Evolutionary conservation across 352 stramenopile species (phyloP).

Genomic region (Saprolegnia parasitica): DNA sequence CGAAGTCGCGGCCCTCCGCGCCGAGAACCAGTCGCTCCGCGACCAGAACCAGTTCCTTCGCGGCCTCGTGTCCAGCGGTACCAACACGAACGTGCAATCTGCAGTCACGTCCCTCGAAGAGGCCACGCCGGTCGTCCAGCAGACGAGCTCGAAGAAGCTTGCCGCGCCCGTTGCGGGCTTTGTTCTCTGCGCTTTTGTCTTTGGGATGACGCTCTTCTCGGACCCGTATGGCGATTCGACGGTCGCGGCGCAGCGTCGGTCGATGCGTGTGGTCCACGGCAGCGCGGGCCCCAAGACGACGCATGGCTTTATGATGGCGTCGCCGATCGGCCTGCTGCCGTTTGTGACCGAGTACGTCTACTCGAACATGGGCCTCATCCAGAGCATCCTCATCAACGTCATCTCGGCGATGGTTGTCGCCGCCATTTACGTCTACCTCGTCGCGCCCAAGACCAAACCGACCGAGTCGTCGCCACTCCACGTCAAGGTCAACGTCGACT

Average conservation of each 20-base stretch:
- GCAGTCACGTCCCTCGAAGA: conserved; percentile 33
- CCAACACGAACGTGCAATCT: conserved; percentile 34
- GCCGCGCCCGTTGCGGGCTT: conserved; percentile 48
- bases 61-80: conserved; percentile 51
- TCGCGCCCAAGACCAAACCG: conserved; percentile 5
- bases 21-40: conserved; percentile 74
- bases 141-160: conserved; percentile 37
- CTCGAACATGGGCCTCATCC: conserved; percentile 10
- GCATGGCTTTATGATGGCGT: conserved; percentile 12
- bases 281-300: background rate
- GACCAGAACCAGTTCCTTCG: conserved; percentile 75
- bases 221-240: conserved; percentile 32
- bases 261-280: conserved; percentile 27
- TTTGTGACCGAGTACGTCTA: conserved; percentile 10
- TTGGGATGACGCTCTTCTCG: conserved; percentile 67
- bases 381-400: conserved; percentile 14
- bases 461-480: conserved; percentile 8
- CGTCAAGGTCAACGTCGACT: conserved; percentile 22
- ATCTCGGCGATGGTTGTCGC: conserved; percentile 14
- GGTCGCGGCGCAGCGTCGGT: conserved; percentile 14
- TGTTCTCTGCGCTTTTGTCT: conserved; percentile 64
- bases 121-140: background rate
- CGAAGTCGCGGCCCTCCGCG: conserved; percentile 55
- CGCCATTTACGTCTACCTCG: conserved; percentile 16
- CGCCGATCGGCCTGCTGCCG: conserved; percentile 8